phyloP scores from a whole-genome alignment of 1,139 yeast genomes.

The Casaregolazyma lundiana region DNA sequence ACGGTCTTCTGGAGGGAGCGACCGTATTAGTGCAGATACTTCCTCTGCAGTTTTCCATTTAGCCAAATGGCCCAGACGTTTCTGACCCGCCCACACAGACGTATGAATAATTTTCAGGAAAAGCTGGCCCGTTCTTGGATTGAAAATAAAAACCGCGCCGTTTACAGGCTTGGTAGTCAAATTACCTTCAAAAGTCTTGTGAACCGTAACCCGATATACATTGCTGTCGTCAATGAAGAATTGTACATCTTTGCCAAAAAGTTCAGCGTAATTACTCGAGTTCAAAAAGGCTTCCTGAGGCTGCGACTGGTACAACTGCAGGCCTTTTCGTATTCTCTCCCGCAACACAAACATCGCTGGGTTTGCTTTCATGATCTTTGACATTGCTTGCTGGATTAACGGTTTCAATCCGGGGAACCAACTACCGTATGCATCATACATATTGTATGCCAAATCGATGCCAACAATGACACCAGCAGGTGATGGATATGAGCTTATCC shows the following conservation, averaged over 20 bases:
- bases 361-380: constrained; percentile 88
- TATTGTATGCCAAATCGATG: constrained; percentile 89
- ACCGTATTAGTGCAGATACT: constrained; percentile 83
- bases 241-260: constrained; percentile 78
- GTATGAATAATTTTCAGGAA: constrained; percentile 88
- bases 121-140: constrained; percentile 81
- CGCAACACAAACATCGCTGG: constrained; percentile 90
- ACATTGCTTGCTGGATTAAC: constrained; percentile 85
- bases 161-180: constrained; percentile 88
- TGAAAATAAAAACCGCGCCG: constrained; percentile 86
- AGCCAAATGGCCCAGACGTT: constrained; percentile 86
- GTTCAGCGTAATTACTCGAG: constrained; percentile 84
- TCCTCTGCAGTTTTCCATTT: constrained; percentile 99
- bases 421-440: constrained; percentile 94
- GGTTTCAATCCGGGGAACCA: constrained; percentile 97
- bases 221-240: constrained; percentile 88
- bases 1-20: constrained; percentile 89
- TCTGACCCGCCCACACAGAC: constrained; percentile 96
- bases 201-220: constrained; percentile 91
- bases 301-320: constrained; percentile 89
- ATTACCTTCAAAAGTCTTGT: constrained; percentile 89
- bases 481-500: constrained; percentile 80
- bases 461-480: constrained; percentile 91
- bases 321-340: constrained; percentile 89
- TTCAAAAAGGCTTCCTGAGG: constrained; percentile 90